Percentiles rank a stretch among this genome's conserved stretches.
Conservation (phyloP, 345 rosid genomes). For the Salix suchowensis region DNA sequence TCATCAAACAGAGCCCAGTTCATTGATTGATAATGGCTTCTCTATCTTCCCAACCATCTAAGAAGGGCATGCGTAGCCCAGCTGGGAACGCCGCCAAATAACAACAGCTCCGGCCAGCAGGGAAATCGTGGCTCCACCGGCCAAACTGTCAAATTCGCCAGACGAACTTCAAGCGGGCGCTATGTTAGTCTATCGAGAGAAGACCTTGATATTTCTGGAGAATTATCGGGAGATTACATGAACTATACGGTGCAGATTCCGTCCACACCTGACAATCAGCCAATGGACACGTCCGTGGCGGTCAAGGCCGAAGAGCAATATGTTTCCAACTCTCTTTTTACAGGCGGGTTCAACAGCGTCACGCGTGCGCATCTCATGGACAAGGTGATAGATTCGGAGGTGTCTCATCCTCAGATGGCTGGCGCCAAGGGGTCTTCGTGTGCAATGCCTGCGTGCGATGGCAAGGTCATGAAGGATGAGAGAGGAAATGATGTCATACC, state of each 20-base stretch:
- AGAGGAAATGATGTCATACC: conserved; percentile 77
- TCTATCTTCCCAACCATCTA: conserved; percentile 49
- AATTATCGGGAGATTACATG: conserved; percentile 64
- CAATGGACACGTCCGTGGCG: conserved; percentile 53
- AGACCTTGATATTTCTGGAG: conserved; percentile 81
- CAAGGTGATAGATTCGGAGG: conserved; percentile 94
- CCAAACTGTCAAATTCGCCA: conserved; percentile 82
- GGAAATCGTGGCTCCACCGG: conserved; percentile 32
- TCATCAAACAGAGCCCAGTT: too few species aligned
- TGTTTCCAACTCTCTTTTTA: conserved; percentile 81
- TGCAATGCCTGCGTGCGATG: conserved; percentile 88
- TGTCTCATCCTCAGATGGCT: conserved; percentile 90
- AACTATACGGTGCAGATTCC: conserved; percentile 95
- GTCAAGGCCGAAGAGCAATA: conserved; percentile 83
- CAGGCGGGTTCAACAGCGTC: conserved; percentile 93
- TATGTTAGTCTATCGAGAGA: conserved; percentile 84
- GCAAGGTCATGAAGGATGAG: conserved; percentile 87
- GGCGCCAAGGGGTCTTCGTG: conserved; percentile 84
- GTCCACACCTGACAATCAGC: conserved; percentile 89
- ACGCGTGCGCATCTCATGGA: conserved; percentile 97
- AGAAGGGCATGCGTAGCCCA: conserved; percentile 51
- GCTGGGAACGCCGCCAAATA: conserved; percentile 30
- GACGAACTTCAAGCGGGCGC: conserved; percentile 89
- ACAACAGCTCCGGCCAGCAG: conserved; percentile 1
- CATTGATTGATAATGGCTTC: conserved; percentile 41